Evolutionary conservation across 441 rosid species (phyloP).

Genomic region (Theobroma grandiflorum): DNA sequence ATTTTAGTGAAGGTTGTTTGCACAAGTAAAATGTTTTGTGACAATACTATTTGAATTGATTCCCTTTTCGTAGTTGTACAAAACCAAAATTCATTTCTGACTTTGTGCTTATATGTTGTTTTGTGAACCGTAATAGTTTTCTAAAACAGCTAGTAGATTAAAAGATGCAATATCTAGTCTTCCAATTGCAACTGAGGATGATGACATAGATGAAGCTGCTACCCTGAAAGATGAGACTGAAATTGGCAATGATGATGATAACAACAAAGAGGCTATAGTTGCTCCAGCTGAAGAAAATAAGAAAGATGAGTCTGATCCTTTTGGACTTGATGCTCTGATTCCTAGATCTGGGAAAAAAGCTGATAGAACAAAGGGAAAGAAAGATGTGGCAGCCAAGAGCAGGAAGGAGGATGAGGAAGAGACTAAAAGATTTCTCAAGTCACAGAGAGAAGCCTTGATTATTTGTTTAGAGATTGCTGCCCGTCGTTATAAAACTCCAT

Average conservation of each 20-base stretch:
- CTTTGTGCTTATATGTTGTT: conserved; percentile 21
- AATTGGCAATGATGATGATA: conserved; percentile 40
- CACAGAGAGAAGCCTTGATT: conserved; percentile 82
- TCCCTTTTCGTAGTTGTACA: background rate
- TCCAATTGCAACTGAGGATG: conserved; percentile 77
- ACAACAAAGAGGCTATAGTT: conserved; percentile 38
- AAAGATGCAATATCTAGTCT: conserved; percentile 73
- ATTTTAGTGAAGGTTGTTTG: conserved; percentile 4
- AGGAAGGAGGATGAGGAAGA: conserved; percentile 64
- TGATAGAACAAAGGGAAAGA: conserved; percentile 62
- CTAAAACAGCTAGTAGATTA: conserved; percentile 66
- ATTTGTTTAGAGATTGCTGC: conserved; percentile 92
- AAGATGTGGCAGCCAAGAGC: conserved; percentile 43
- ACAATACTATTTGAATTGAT: background rate
- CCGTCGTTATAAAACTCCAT: conserved; percentile 77
- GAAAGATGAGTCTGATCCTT: conserved; percentile 76
- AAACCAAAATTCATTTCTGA: conserved; percentile 12
- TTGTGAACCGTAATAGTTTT: conserved; percentile 56
- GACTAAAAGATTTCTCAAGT: conserved; percentile 67
- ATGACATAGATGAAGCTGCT: conserved; percentile 79
- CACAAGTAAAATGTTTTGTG: background rate
- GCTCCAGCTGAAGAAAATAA: conserved; percentile 46
- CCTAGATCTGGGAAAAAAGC: conserved; percentile 62
- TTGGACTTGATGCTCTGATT: conserved; percentile 86
- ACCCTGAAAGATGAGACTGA: conserved; percentile 55